Conservation (phyloP, 2,329 filamentous ascomycete species). For the Hypoxylon sp. region DNA sequence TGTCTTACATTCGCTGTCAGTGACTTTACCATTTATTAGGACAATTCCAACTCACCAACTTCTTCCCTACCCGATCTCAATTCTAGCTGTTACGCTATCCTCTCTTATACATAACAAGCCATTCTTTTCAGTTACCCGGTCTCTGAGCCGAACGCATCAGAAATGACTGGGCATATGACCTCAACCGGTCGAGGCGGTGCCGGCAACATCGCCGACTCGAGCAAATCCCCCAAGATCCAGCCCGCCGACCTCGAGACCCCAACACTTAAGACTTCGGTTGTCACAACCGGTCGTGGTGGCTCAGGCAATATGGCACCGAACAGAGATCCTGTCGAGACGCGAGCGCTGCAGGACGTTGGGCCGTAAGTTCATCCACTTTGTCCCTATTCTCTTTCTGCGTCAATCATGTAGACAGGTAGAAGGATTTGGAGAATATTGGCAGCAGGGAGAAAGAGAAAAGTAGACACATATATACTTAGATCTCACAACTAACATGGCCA, state of each 20-base stretch:
- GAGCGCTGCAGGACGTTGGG: constrained; percentile 86
- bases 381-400: not conserved
- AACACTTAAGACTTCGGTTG: constrained; percentile 83
- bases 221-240: constrained; percentile 63
- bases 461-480: not conserved
- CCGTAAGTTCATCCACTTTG: constrained; percentile 64
- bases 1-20: constrained; percentile 1
- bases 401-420: not conserved
- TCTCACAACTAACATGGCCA: constrained; percentile 26
- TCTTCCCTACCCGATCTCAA: not conserved
- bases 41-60: not conserved
- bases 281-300: constrained; percentile 91
- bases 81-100: not conserved
- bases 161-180: constrained; percentile 62
- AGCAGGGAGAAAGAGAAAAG: not conserved
- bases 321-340: constrained; percentile 79
- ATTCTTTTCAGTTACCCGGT: not conserved
- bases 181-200: constrained; percentile 86
- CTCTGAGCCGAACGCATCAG: constrained; percentile 16
- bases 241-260: constrained; percentile 83
- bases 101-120: not conserved
- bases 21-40: not conserved
- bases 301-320: constrained; percentile 87
- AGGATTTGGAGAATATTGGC: not conserved
- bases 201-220: constrained; percentile 76